These are phyloP conservation scores for Spongiforma sp. DNA, from an alignment of 1,284 basidiomycete genomes.

Conservation along the genomic window DNA sequence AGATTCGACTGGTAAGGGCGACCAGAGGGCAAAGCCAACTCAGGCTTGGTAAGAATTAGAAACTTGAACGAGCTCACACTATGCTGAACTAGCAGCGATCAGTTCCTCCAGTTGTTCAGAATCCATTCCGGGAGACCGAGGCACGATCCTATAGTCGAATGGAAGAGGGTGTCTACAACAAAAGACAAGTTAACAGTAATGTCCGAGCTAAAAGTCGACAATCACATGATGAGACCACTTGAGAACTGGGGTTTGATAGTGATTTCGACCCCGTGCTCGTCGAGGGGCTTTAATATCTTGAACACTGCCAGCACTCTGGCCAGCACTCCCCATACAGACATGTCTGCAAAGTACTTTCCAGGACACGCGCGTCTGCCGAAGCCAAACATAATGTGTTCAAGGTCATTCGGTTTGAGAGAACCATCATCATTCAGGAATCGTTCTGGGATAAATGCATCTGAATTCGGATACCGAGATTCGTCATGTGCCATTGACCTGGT, in stretches of 20 bases:
- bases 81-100: constrained; percentile 4
- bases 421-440: constrained; percentile 18
- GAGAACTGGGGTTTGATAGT: constrained; percentile 6
- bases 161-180: constrained; percentile 21
- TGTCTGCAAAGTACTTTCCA: constrained; percentile 17
- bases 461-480: constrained; percentile 13
- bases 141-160: constrained; percentile 20
- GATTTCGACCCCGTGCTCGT: constrained; percentile 14
- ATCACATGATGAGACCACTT: constrained; percentile 6
- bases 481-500: constrained; percentile 22
- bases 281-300: constrained; percentile 14
- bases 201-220: not conserved
- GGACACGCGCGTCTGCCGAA: constrained; percentile 21
- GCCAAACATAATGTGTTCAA: constrained; percentile 9
- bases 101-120: constrained; percentile 10
- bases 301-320: constrained; percentile 20
- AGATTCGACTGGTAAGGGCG: no score
- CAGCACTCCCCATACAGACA: constrained; percentile 16
- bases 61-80: no score
- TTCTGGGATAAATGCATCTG: constrained; percentile 19
- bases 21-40: no score
- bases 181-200: no score
- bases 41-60: no score
- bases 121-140: constrained; percentile 9
- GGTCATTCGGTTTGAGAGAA: constrained; percentile 9